A percentile compares a stretch with the other conserved stretches of the same genome.
phyloP scores from a whole-genome alignment of 331 rosid species.

The Rhamnella rubrinervis region DNA sequence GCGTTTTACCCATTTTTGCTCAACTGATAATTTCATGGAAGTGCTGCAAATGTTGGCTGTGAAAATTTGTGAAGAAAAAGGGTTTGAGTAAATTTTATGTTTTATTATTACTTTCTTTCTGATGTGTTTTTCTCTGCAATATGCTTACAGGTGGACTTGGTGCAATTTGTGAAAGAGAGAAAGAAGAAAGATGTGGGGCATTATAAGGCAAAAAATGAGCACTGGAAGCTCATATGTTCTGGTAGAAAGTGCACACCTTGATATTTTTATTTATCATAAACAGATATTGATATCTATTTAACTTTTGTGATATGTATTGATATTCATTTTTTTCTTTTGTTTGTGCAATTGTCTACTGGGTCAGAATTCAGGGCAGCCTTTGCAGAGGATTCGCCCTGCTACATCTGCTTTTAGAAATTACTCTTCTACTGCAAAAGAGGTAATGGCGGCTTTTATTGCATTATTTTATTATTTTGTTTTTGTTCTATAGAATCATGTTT shows the following conservation, averaged over 20 bases:
- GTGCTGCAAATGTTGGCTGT: neutral
- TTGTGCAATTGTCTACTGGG: neutral
- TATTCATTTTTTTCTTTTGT: neutral
- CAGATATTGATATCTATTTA: neutral
- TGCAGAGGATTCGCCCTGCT: conserved; percentile 61
- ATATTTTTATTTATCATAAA: neutral
- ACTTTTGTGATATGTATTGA: neutral
- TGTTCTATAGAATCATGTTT: neutral
- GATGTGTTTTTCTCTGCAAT: neutral
- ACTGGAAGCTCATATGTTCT: conserved; percentile 38
- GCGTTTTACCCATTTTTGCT: neutral
- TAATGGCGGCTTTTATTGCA: conserved; percentile 10
- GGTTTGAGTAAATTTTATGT: too few relatives aligned
- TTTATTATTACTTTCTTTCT: neutral
- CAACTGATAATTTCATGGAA: neutral
- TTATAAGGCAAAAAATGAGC: conserved; percentile 43
- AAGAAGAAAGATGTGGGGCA: conserved; percentile 43
- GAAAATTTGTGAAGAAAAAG: neutral
- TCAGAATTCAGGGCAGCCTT: conserved; percentile 24
- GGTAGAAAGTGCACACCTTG: conserved; percentile 24
- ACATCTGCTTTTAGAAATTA: conserved; percentile 53
- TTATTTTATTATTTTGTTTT: neutral
- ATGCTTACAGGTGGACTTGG: neutral
- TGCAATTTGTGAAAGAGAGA: neutral
- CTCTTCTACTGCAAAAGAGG: conserved; percentile 79